phyloP scores from a whole-genome alignment of 805 yeast species.

The Kodamaea fukazawae region DNA sequence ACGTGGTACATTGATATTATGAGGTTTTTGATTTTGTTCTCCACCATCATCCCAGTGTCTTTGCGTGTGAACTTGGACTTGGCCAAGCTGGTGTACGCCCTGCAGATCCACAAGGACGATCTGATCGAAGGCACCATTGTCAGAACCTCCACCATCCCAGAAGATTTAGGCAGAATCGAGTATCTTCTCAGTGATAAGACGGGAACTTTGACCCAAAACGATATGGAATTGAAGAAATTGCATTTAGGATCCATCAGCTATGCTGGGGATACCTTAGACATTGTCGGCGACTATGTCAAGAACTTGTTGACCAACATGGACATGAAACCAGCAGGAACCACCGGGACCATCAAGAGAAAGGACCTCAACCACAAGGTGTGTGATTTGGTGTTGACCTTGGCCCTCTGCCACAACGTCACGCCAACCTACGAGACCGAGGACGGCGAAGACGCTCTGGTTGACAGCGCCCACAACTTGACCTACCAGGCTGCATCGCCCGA shows the following conservation, averaged over 20 bases:
- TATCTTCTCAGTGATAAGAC: constrained; percentile 91
- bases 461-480: constrained; percentile 29
- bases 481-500: constrained; percentile 99
- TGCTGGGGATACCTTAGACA: constrained; percentile 88
- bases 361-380: constrained; percentile 75
- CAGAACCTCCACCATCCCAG: constrained; percentile 96
- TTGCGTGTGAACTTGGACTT: constrained; percentile 90
- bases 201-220: constrained; percentile 96
- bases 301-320: constrained; percentile 22
- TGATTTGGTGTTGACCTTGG: constrained; percentile 77
- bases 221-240: constrained; percentile 91
- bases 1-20: constrained; percentile 90
- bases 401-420: constrained; percentile 96
- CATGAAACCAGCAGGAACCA: constrained; percentile 13
- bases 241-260: constrained; percentile 93
- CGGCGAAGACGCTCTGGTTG: constrained; percentile 44
- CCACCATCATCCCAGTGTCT: constrained; percentile 95
- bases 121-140: constrained; percentile 86
- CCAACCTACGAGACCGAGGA: constrained; percentile 75
- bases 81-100: constrained; percentile 94
- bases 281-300: constrained; percentile 68
- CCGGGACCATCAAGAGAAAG: constrained; percentile 42
- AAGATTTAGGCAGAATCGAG: constrained; percentile 94
- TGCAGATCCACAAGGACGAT: constrained; percentile 86
- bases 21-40: constrained; percentile 87